Evolutionary conservation across 441 rosid genomes (phyloP).

Genomic region (Eutrema salsugineum): DNA sequence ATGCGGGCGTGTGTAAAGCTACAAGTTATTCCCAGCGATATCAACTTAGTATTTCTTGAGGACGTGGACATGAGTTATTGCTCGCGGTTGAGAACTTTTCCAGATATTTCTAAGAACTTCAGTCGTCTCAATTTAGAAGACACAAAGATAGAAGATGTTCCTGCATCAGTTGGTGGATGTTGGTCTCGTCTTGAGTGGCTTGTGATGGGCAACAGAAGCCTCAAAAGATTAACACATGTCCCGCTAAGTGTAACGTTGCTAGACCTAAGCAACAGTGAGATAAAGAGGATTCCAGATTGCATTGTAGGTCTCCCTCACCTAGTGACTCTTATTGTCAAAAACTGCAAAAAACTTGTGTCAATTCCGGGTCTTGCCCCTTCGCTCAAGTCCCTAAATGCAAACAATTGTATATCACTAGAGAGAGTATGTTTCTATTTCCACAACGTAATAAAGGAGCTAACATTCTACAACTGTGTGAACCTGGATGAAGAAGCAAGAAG

Average conservation of each 20-base stretch:
- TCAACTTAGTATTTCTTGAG: not conserved
- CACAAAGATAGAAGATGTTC: not conserved
- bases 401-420: too few relatives aligned
- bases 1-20: accelerated
- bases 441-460: too few relatives aligned
- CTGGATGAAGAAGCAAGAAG: too few relatives aligned
- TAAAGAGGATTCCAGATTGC: not conserved
- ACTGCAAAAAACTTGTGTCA: not conserved
- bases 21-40: not conserved
- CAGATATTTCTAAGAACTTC: not conserved
- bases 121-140: too few relatives aligned
- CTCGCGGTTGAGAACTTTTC: not conserved
- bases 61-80: not conserved
- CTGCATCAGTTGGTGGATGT: not conserved
- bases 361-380: not conserved
- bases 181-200: not conserved
- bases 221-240: not conserved
- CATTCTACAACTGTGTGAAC: too few relatives aligned
- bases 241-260: not conserved
- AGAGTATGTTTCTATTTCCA: too few relatives aligned
- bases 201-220: not conserved
- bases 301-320: not conserved
- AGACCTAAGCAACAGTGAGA: not conserved
- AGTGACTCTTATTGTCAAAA: not conserved
- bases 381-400: not conserved